Conservation (phyloP, 352 stramenopile genomes). For the Detonula confervacea region DNA sequence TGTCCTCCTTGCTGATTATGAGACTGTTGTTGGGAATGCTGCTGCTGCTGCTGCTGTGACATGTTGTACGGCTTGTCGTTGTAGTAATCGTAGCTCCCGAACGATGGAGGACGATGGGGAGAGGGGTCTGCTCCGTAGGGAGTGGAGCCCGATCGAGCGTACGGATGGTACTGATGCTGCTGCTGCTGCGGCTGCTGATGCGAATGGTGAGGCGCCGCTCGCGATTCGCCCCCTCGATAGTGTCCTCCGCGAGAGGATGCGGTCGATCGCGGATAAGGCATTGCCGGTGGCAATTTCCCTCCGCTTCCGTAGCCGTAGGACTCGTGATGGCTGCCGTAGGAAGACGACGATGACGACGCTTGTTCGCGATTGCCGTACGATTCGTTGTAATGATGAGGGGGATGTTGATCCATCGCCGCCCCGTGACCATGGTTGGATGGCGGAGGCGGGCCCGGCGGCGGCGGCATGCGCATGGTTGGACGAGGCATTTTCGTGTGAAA, state of each 20-base stretch:
- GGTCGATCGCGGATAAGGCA: background rate
- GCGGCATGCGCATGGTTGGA: background rate
- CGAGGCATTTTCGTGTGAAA: slow-evolving; percentile 13
- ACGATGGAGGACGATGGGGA: background rate
- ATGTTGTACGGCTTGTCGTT: background rate
- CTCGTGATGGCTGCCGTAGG: background rate
- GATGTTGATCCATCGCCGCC: background rate
- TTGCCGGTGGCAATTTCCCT: background rate
- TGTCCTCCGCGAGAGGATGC: slow-evolving; percentile 11
- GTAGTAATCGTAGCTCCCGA: slow-evolving; percentile 17
- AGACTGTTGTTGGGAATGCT: background rate
- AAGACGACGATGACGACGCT: background rate
- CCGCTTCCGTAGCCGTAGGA: too few relatives aligned
- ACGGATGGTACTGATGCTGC: slow-evolving; percentile 10
- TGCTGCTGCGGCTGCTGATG: background rate
- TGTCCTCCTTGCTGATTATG: too few relatives aligned
- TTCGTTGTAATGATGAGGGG: background rate
- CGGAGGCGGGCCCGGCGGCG: background rate
- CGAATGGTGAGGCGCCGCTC: too few relatives aligned
- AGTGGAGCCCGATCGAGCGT: background rate
- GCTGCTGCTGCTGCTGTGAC: background rate
- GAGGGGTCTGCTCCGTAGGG: slow-evolving; percentile 5
- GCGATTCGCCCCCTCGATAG: too few relatives aligned
- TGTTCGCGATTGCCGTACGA: background rate
- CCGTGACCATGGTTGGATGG: slow-evolving; percentile 10